Conservation (phyloP, 164 flowering plant genomes). For the Macadamia integrifolia region DNA sequence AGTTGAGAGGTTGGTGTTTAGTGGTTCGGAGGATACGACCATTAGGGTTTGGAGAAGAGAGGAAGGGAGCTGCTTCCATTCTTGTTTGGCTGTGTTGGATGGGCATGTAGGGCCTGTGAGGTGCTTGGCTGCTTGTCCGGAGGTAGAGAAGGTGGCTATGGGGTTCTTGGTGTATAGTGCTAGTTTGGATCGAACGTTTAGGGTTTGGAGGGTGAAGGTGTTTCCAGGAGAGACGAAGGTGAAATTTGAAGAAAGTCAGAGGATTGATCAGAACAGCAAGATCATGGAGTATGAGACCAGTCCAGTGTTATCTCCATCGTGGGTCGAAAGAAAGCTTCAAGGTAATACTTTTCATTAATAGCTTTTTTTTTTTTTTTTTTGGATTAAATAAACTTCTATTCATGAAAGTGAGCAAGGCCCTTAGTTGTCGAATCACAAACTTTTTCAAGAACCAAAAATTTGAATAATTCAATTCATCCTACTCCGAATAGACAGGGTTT, state of each 20-base stretch:
- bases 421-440: no score
- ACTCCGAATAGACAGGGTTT: no score
- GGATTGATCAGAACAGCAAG: conserved; percentile 10
- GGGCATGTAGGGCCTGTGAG: conserved; percentile 49
- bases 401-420: no score
- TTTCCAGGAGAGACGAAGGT: conserved; percentile 17
- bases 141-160: conserved; percentile 27
- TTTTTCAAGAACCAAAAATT: no score
- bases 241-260: conserved; percentile 10
- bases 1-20: conserved; percentile 26
- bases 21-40: conserved; percentile 49
- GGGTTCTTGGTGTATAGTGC: conserved; percentile 40
- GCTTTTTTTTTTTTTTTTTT: no score
- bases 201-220: conserved; percentile 47
- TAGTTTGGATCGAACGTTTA: conserved; percentile 40
- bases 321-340: conserved; percentile 64
- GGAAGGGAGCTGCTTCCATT: conserved; percentile 30
- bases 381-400: no score
- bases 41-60: conserved; percentile 48
- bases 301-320: conserved; percentile 73
- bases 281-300: conserved; percentile 29
- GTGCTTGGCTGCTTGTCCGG: conserved; percentile 42
- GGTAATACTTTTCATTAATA: conserved; percentile 6
- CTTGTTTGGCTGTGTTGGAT: conserved; percentile 34
- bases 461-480: no score